A percentile compares a stretch with the other conserved stretches of the same genome.
Evolutionary conservation across 345 rosid species (phyloP).

Genomic region (Acer negundo): DNA sequence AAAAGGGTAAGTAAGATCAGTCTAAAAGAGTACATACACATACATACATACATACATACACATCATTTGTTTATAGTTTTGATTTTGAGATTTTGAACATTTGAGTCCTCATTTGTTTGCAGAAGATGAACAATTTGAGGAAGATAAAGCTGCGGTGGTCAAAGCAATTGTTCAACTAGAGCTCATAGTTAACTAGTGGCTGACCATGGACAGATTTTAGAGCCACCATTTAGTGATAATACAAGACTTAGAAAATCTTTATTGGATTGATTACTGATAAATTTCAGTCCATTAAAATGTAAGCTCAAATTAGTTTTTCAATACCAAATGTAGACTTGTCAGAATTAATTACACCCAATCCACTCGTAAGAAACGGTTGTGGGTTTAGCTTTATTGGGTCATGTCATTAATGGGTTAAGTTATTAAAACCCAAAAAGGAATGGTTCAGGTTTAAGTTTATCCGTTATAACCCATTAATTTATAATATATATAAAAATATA

Average conservation of each 20-base stretch:
- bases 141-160: conserved; percentile 9
- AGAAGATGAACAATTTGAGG: conserved; percentile 19
- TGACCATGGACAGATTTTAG: neutral
- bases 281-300: neutral
- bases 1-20: neutral
- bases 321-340: neutral
- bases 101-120: neutral
- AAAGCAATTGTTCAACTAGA: conserved; percentile 3
- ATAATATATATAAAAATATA: too few species aligned
- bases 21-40: neutral
- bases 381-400: too few species aligned
- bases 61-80: neutral
- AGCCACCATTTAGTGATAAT: neutral
- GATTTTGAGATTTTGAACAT: neutral
- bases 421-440: too few species aligned
- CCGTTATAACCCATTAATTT: too few species aligned
- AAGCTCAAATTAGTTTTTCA: neutral
- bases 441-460: too few species aligned
- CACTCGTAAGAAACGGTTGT: too few species aligned
- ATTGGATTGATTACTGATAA: neutral
- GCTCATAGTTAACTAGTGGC: neutral
- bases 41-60: too few species aligned
- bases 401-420: too few species aligned
- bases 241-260: neutral
- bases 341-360: too few species aligned